Conservation (phyloP, 2,329 filamentous ascomycete species). For the Myriosclerotinia curreyana region DNA sequence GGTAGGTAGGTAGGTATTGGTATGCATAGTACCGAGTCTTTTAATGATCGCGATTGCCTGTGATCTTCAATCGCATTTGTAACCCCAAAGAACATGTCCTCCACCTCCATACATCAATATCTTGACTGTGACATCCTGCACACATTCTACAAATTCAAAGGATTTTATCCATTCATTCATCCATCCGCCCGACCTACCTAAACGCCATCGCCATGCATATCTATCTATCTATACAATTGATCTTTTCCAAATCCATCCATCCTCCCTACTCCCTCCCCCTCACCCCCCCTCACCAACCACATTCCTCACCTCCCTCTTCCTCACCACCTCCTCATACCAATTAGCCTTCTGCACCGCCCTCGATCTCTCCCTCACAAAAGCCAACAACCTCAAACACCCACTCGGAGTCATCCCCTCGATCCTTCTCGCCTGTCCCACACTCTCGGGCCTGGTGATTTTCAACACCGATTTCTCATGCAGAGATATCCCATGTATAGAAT, state of each 20-base stretch:
- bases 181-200: neutral
- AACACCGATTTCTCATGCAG: slow-evolving; percentile 74
- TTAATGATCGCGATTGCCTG: no score
- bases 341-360: slow-evolving; percentile 26
- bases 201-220: slow-evolving; percentile 17
- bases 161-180: no score
- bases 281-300: neutral
- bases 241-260: no score
- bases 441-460: slow-evolving; percentile 71
- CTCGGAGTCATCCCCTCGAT: slow-evolving; percentile 75
- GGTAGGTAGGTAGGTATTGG: no score
- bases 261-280: neutral
- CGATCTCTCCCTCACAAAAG: slow-evolving; percentile 47
- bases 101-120: neutral
- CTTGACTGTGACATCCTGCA: neutral
- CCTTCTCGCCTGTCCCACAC: slow-evolving; percentile 79
- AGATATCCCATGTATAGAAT: slow-evolving; percentile 68
- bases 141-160: neutral
- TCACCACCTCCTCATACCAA: slow-evolving; percentile 26
- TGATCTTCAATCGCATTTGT: no score
- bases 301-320: slow-evolving; percentile 20
- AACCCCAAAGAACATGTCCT: neutral
- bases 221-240: no score
- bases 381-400: slow-evolving; percentile 59
- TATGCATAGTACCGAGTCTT: no score